Evolutionary conservation across 2,329 filamentous ascomycete species (phyloP), one percentile per base, ranked within the genome.

Genomic region (Colletotrichum gloeosporioides): DNA sequence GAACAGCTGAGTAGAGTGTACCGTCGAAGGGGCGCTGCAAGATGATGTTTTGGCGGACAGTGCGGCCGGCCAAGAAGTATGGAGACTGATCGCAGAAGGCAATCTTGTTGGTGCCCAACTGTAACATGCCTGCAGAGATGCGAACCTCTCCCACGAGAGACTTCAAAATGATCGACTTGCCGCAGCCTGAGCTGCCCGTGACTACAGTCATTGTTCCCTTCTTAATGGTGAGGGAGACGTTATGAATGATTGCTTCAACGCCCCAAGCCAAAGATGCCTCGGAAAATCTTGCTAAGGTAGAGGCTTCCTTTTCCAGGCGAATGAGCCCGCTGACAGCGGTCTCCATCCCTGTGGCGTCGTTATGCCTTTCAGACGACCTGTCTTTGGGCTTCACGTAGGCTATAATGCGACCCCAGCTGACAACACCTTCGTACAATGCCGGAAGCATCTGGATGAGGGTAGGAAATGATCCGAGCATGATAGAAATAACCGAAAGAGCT

Each of bases 251-350:
- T 29, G 22, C 27, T 59, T 29, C 55, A 59, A 0, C 10, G 13
- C 55, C 55, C 55, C 55, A 59, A 0, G 22, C 25, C 0, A 59
- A 18, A 9, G 22, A 27, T 18, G 13, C 55, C 1, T 29, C 25
- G 2, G 8, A 59, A 29, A 59, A 18, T 18, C 0, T 59, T 53
- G 44, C 44, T 8, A 53, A 53, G n/a, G 22, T 1, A 53, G 44
- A 53, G 0, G 3, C 10, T 22, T 22, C 1, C n/a, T 53, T 53
- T 22, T 53, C 44, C 0, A 8, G 0, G n/a, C 13, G n/a, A 53
- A 53, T 1, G 0, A 22, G n/a, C 1, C 44, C 44, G 44, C 10
- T 53, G n/a, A n/a, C 3, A 49, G 10, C 32, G 12, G 32, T 13
- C 32, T 34, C 12, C 4, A 34, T 15, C 4, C 13, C 44, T 2